phyloP scores from a whole-genome alignment of 2,329 filamentous ascomycete genomes.

The Ceratocystis harringtonii region DNA sequence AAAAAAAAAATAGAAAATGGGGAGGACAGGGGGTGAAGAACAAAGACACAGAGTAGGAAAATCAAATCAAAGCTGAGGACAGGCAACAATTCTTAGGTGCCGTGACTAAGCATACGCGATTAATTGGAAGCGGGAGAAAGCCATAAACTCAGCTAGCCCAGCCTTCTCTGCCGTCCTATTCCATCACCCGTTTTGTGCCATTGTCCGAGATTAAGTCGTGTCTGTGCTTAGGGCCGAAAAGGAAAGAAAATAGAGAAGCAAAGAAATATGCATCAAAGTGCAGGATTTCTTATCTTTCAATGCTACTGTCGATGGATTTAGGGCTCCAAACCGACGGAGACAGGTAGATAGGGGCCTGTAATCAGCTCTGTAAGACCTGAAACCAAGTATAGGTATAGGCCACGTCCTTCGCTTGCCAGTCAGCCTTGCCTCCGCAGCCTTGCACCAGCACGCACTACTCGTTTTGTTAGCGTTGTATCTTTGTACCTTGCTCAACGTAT shows the following conservation, averaged over 20 bases:
- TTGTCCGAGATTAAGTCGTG: conserved; percentile 15
- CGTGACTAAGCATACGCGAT: neutral
- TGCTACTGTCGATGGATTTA: neutral
- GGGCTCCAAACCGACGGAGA: neutral
- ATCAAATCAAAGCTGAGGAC: neutral
- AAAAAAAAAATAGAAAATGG: neutral
- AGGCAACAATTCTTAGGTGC: no score
- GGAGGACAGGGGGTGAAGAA: neutral
- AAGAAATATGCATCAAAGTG: neutral
- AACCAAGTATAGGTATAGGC: neutral
- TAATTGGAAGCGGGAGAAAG: neutral
- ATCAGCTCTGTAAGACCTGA: neutral
- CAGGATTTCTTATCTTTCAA: neutral
- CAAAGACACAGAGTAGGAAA: neutral
- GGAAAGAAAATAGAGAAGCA: neutral
- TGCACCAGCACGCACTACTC: neutral
- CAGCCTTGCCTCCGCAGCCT: neutral
- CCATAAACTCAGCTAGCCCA: neutral
- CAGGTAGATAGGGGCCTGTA: neutral
- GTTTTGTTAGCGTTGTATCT: neutral
- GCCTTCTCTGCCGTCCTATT: neutral
- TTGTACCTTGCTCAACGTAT: no score
- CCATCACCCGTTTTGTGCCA: conserved; percentile 10
- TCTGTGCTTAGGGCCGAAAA: conserved; percentile 7
- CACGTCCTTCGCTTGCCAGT: neutral